Evolutionary conservation across 345 rosid genomes (phyloP).

Genomic region (Melaleuca alternifolia): DNA sequence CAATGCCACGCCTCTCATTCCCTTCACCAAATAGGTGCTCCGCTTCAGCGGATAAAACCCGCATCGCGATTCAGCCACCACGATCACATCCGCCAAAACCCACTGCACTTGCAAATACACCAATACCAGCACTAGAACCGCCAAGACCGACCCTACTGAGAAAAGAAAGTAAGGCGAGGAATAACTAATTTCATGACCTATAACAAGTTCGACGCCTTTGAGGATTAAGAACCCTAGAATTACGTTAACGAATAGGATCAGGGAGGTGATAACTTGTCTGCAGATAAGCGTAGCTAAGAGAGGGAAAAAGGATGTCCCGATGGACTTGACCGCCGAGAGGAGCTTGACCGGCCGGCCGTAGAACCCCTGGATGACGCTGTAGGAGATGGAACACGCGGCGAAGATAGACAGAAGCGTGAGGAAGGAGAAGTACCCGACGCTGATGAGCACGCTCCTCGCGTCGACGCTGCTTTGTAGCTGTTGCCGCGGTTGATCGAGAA

Average conservation of each 20-base stretch:
- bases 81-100: slow-evolving; percentile 37
- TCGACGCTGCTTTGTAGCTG: neutral
- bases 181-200: slow-evolving; percentile 7
- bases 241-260: slow-evolving; percentile 11
- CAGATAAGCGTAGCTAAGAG: slow-evolving; percentile 26
- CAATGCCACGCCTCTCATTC: slow-evolving; percentile 34
- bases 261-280: slow-evolving; percentile 10
- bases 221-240: slow-evolving; percentile 12
- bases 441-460: neutral
- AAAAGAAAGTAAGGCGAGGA: slow-evolving; percentile 23
- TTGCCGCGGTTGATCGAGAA: neutral
- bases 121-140: slow-evolving; percentile 4
- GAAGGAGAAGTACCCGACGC: slow-evolving; percentile 18
- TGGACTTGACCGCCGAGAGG: slow-evolving; percentile 41
- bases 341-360: slow-evolving; percentile 80
- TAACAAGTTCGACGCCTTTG: slow-evolving; percentile 7
- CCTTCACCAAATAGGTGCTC: slow-evolving; percentile 35
- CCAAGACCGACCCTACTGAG: neutral
- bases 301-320: slow-evolving; percentile 43
- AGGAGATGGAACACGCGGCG: slow-evolving; percentile 53
- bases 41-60: slow-evolving; percentile 56
- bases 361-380: slow-evolving; percentile 61
- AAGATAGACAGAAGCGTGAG: slow-evolving; percentile 21
- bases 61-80: slow-evolving; percentile 60
- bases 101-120: slow-evolving; percentile 32